Conservation (phyloP, 208 protist genomes). For the Leptomonas seymouri region DNA sequence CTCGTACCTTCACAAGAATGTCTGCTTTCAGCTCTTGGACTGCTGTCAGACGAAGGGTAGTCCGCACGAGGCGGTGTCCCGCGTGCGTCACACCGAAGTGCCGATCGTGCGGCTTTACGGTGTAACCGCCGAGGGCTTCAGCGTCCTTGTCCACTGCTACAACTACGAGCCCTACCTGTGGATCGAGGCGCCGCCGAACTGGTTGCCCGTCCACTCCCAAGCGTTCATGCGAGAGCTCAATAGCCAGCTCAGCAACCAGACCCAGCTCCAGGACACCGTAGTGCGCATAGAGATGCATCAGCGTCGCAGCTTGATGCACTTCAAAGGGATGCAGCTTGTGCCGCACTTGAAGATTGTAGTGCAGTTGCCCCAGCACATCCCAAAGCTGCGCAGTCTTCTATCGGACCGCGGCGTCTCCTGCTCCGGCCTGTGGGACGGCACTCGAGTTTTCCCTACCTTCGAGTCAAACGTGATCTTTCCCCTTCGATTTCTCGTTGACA, state of each 20-base stretch:
- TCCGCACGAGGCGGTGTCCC: slow-evolving; percentile 66
- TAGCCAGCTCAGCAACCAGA: slow-evolving; percentile 60
- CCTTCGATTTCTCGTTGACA: slow-evolving; percentile 99
- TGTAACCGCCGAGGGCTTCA: slow-evolving; percentile 91
- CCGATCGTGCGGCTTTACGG: slow-evolving; percentile 95
- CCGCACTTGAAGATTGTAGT: slow-evolving; percentile 88
- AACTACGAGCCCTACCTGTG: slow-evolving; percentile 98
- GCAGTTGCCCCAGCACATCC: slow-evolving; percentile 91
- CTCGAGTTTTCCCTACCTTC: slow-evolving; percentile 94
- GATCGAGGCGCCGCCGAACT: slow-evolving; percentile 86
- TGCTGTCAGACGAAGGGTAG: slow-evolving; percentile 86
- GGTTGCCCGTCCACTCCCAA: slow-evolving; percentile 74
- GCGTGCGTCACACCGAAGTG: slow-evolving; percentile 69
- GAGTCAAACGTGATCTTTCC: slow-evolving; percentile 99
- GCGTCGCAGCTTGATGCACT: slow-evolving; percentile 84
- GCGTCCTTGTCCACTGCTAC: slow-evolving; percentile 93
- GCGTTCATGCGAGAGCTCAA: slow-evolving; percentile 83
- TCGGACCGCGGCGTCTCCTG: slow-evolving; percentile 78
- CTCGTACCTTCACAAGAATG: slow-evolving; percentile 57
- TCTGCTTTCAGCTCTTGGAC: slow-evolving; percentile 86
- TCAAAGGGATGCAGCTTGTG: slow-evolving; percentile 45
- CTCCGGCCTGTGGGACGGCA: slow-evolving; percentile 69
- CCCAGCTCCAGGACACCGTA: slow-evolving; percentile 63
- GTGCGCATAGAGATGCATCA: slow-evolving; percentile 82
- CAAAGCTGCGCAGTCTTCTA: slow-evolving; percentile 81